A percentile compares a stretch with the other conserved stretches of the same genome.
Conservation (phyloP, 192 early-diverging fungal species). For the Coemansia asiatica region DNA sequence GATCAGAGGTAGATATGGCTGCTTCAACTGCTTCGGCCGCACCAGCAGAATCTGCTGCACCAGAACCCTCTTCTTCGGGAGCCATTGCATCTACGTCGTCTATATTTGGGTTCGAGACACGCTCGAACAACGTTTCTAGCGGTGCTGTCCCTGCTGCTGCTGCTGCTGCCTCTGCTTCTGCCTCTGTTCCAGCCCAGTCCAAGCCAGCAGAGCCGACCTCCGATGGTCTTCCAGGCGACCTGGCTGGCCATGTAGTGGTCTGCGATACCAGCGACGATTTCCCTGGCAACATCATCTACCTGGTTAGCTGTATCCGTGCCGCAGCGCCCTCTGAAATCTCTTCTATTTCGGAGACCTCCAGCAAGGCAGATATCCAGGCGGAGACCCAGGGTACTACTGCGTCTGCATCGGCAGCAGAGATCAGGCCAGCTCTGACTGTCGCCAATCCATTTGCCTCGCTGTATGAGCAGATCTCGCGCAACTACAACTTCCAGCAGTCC, state of each 20-base stretch:
- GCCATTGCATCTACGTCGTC: neutral
- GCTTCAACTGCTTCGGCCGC: conserved; percentile 4
- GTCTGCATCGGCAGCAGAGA: neutral
- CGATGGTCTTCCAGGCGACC: conserved; percentile 38
- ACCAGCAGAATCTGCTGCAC: neutral
- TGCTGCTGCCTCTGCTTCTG: neutral
- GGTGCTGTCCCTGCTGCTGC: neutral
- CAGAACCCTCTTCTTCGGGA: neutral
- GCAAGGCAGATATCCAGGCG: neutral
- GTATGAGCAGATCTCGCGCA: conserved; percentile 55
- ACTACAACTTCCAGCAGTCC: conserved; percentile 17
- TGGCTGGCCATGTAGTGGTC: conserved; percentile 62
- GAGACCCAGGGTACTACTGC: conserved; percentile 1
- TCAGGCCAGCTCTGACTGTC: neutral
- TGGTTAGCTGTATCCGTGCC: conserved; percentile 65
- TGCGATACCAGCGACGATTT: conserved; percentile 62
- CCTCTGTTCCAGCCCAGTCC: neutral
- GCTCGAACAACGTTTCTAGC: neutral
- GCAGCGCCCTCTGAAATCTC: conserved; percentile 50
- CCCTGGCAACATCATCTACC: conserved; percentile 65
- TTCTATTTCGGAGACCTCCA: conserved; percentile 17
- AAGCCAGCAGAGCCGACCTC: conserved; percentile 19
- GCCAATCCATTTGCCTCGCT: conserved; percentile 39
- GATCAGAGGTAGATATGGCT: conserved; percentile 19
- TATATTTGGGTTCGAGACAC: neutral